These are phyloP conservation scores for Brettanomyces sp. DNA, from an alignment of 805 yeast species.

Conservation along the genomic window DNA sequence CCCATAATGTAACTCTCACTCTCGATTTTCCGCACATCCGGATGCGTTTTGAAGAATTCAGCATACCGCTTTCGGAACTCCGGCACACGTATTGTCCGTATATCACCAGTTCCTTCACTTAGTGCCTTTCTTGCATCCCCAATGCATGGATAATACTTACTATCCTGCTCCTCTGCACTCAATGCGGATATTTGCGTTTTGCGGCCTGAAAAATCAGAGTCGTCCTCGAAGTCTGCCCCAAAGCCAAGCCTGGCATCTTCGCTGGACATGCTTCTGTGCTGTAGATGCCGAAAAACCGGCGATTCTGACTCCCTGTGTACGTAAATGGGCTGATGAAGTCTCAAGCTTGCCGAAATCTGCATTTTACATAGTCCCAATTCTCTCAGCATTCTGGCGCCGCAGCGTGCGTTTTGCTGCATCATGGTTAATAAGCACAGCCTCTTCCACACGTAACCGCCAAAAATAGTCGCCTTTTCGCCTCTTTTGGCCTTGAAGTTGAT, in stretches of 20 bases:
- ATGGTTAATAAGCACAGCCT: no score
- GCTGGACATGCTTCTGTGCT: neutral
- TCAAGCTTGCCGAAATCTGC: no score
- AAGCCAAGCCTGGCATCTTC: neutral
- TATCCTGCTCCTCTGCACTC: conserved; percentile 12
- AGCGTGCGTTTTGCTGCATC: no score
- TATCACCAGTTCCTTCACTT: neutral
- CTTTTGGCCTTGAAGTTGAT: no score
- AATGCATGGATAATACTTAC: conserved; percentile 18
- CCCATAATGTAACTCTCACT: conserved; percentile 25
- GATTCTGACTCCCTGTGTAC: no score
- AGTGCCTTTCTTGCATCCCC: conserved; percentile 4
- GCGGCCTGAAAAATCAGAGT: conserved; percentile 26
- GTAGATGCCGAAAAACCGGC: neutral
- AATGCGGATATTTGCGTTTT: conserved; percentile 12
- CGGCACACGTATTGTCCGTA: conserved; percentile 26
- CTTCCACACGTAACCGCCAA: no score
- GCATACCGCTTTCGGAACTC: conserved; percentile 27
- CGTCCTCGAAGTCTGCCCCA: conserved; percentile 11
- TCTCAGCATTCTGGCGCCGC: no score
- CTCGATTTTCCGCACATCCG: conserved; percentile 12
- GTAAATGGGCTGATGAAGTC: no score
- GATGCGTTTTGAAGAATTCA: conserved; percentile 12
- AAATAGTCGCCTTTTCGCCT: no score
- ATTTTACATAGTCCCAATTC: no score